Percentiles rank a stretch among this genome's conserved stretches.
These are phyloP conservation scores for Leptographium flavum DNA, from an alignment of 2,329 filamentous ascomycete species.

Conservation along the genomic window DNA sequence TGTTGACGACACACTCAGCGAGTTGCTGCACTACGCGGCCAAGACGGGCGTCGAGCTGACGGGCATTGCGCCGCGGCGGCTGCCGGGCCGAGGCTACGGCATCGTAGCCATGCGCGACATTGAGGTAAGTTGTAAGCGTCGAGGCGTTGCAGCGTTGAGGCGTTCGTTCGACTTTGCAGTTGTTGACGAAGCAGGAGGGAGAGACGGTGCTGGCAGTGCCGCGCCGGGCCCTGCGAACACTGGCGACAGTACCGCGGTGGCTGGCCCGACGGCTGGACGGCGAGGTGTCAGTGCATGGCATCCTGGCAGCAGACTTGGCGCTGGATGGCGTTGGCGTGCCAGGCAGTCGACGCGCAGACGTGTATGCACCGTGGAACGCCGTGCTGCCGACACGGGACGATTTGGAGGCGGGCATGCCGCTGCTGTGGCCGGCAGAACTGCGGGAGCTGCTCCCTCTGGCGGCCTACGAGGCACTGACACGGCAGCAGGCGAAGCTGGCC, in stretches of 20 bases:
- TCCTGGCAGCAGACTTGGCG: slow-evolving; percentile 55
- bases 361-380: slow-evolving; percentile 44
- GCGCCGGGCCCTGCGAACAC: slow-evolving; percentile 45
- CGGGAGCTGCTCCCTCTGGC: slow-evolving; percentile 30
- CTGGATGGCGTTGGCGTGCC: slow-evolving; percentile 24
- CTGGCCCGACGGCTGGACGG: slow-evolving; percentile 38
- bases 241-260: slow-evolving; percentile 40
- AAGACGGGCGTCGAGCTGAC: slow-evolving; percentile 50
- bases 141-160: slow-evolving; percentile 5
- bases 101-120: slow-evolving; percentile 56
- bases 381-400: slow-evolving; percentile 52
- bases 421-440: slow-evolving; percentile 32
- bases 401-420: slow-evolving; percentile 32
- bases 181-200: slow-evolving; percentile 15
- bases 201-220: slow-evolving; percentile 54
- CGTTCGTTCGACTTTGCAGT: background rate
- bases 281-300: slow-evolving; percentile 50
- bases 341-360: slow-evolving; percentile 7
- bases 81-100: slow-evolving; percentile 64
- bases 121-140: no score
- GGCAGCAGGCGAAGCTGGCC: slow-evolving; percentile 33
- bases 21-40: slow-evolving; percentile 41
- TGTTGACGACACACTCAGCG: slow-evolving; percentile 7
- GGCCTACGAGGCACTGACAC: slow-evolving; percentile 30
- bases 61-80: slow-evolving; percentile 49